A percentile compares a stretch with the other conserved stretches of the same genome.
These are phyloP conservation scores for Senna tora DNA, from an alignment of 306 rosid species.

Conservation along the genomic window DNA sequence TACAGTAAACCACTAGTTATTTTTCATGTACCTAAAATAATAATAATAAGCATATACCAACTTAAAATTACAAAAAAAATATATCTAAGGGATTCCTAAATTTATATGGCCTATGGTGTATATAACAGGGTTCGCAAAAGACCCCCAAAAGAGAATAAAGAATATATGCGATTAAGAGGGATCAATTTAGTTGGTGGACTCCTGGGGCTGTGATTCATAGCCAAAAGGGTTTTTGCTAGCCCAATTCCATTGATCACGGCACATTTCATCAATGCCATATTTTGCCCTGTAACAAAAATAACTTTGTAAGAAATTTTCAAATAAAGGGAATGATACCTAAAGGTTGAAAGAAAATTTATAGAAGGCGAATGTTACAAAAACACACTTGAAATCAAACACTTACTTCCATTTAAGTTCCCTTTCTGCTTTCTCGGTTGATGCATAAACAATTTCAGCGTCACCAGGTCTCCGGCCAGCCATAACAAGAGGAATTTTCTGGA, in stretches of 20 bases:
- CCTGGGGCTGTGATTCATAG: conserved; percentile 65
- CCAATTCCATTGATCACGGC: conserved; percentile 99
- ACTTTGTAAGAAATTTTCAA: conserved; percentile 13
- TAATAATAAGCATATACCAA: conserved; percentile 38
- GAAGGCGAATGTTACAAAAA: background rate
- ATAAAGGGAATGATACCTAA: conserved; percentile 12
- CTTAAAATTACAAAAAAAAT: conserved; percentile 5
- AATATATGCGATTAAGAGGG: conserved; percentile 2
- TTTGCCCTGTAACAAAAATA: conserved; percentile 66
- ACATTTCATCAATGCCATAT: conserved; percentile 89
- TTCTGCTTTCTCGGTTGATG: conserved; percentile 90
- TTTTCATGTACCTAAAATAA: conserved; percentile 43
- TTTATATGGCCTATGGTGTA: conserved; percentile 50
- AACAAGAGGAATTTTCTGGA: conserved; percentile 84
- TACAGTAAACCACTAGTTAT: conserved; percentile 44
- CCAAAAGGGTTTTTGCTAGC: conserved; percentile 97
- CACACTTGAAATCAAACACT: conserved; percentile 42
- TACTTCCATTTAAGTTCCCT: conserved; percentile 93
- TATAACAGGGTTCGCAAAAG: conserved; percentile 34
- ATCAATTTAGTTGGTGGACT: conserved; percentile 41
- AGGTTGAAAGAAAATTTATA: conserved; percentile 8
- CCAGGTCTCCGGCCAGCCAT: conserved; percentile 88
- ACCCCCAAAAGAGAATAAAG: conserved; percentile 21
- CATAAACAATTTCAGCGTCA: conserved; percentile 87
- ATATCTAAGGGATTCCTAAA: conserved; percentile 35